Evolutionary conservation across 2,329 filamentous ascomycete species (phyloP).

Genomic region (Fusarium sp.): DNA sequence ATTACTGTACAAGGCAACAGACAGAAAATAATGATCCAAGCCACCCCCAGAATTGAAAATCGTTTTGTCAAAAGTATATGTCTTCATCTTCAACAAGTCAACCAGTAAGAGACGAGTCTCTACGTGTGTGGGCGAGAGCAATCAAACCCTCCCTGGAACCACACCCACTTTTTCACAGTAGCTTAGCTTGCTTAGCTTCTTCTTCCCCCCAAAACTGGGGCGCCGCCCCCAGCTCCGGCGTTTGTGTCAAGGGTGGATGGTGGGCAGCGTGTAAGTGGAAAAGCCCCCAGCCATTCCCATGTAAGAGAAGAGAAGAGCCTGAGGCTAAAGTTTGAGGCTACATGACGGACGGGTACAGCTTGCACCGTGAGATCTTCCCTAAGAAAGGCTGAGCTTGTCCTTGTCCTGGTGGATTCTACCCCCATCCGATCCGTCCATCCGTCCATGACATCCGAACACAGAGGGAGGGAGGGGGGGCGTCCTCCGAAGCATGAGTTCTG

Average conservation of each 20-base stretch:
- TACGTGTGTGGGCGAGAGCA: not conserved
- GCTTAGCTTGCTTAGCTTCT: not conserved
- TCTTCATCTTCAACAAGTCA: constrained; percentile 21
- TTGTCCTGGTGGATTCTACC: constrained; percentile 11
- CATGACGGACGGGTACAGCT: not conserved
- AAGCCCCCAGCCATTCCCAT: not conserved
- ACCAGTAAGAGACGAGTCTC: constrained; percentile 27
- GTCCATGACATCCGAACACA: constrained; percentile 26
- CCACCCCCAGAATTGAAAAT: constrained; percentile 12
- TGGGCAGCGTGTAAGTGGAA: constrained; percentile 29
- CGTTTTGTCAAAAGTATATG: constrained; percentile 43
- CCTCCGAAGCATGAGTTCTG: not conserved
- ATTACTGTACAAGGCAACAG: not conserved
- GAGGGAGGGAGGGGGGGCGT: constrained; percentile 5
- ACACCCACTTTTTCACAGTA: constrained; percentile 19
- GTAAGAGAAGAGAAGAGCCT: constrained; percentile 5
- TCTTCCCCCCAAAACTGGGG: not conserved
- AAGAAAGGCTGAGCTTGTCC: constrained; percentile 6
- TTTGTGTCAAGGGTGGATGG: constrained; percentile 23
- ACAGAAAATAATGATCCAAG: not conserved
- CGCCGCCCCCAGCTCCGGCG: not conserved
- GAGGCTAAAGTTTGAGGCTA: constrained; percentile 2
- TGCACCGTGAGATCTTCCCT: not conserved
- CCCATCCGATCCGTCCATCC: constrained; percentile 8
- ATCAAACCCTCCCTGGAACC: not conserved